Base-by-base conservation (phyloP, 768 basidiomycete species). In the Auricularia heimuer region DNA sequence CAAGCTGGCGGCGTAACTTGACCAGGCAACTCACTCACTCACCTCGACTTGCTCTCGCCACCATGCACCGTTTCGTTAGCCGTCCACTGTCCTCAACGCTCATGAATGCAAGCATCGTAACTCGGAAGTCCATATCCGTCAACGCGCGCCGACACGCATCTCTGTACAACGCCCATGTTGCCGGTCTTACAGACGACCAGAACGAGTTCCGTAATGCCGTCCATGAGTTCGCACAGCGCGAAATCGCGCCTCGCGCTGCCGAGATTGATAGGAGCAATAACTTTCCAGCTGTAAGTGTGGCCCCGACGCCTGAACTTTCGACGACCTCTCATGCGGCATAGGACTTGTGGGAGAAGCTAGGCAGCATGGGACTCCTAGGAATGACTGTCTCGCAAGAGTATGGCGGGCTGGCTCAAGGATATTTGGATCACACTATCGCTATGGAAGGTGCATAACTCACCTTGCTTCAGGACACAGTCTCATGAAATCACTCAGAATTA, bases 311-410 rank as follows among this genome's bases (percentile, higher is more conserved):
- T 24, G 16, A n/a, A 37, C 54, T 34, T 67, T 42, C 61, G 14
- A 18, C 10, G 10, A 42, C 47, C 68, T 63, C 12, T n/a, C 14
- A 44, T 10, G 62, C 24, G 35, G 33, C 42, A 18, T 70, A 94
- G 90, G 86, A 90, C 72, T 77, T 96, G 47, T 94, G 93, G 88
- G 84, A 88, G 72, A 93, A 92, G 75, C 80, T 98, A 58, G 92
- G 94, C 3, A 82, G 83, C 24, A 96, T 98, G 94, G 95, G 95
- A 10, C 80, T 98, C 35, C 83, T 98, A 18, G 94, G 94, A 65
- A 79, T 90, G 64, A 98, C 94, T 3, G 92, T 90, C 18, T 82
- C 86, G 11, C 82, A 87, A 45, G 80, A 89, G 70, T 91, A 92
- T 68, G 86, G 87, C n/a, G 94, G 94, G 2, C 79, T 96, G 54